Percentiles rank a stretch among this genome's conserved stretches.
These are phyloP conservation scores for Termitomyces titanicus DNA, from an alignment of 768 basidiomycete species.

Conservation along the genomic window DNA sequence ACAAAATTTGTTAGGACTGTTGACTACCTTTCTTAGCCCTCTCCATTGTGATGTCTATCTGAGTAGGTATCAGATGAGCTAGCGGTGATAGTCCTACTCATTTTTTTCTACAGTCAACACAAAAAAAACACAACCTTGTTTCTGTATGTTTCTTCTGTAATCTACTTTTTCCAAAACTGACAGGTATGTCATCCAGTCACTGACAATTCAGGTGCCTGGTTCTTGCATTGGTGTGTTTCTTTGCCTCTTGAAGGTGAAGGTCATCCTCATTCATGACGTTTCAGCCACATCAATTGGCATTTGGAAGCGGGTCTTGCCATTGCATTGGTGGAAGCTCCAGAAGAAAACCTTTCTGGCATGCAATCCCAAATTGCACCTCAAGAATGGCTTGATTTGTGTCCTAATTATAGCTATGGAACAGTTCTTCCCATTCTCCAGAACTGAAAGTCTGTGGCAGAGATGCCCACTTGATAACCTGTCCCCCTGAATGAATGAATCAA, in stretches of 20 bases:
- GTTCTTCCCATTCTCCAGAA: no score
- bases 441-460: no score
- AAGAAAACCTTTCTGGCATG: slow-evolving; percentile 21
- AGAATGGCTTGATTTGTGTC: slow-evolving; percentile 28
- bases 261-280: neutral
- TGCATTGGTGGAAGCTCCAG: slow-evolving; percentile 28
- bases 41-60: slow-evolving; percentile 24
- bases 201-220: slow-evolving; percentile 63
- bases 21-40: slow-evolving; percentile 9
- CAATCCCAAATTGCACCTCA: slow-evolving; percentile 28
- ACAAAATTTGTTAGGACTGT: neutral
- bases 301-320: slow-evolving; percentile 33
- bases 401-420: slow-evolving; percentile 23
- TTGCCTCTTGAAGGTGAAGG: neutral
- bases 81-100: neutral
- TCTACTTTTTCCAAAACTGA: neutral
- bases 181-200: slow-evolving; percentile 11
- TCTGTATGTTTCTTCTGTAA: slow-evolving; percentile 19
- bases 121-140: slow-evolving; percentile 33
- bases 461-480: no score
- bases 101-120: slow-evolving; percentile 21
- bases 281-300: slow-evolving; percentile 34
- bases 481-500: no score
- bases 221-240: slow-evolving; percentile 35
- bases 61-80: slow-evolving; percentile 11